Evolutionary conservation across 2,329 filamentous ascomycete species (phyloP).

Genomic region (Talaromyces sp.): DNA sequence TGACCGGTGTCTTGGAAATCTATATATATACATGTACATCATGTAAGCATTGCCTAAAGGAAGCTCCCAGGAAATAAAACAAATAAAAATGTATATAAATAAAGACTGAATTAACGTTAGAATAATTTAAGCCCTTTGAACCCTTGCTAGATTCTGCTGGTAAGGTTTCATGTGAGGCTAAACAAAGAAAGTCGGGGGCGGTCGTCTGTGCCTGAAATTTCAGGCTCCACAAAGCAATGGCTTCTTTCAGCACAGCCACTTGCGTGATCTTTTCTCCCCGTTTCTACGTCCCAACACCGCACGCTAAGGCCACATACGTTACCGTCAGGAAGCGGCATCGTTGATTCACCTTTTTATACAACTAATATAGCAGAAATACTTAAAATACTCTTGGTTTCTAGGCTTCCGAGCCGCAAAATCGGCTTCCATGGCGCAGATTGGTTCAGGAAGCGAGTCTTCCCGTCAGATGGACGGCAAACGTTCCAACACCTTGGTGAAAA

Average conservation of each 20-base stretch:
- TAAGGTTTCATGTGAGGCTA: too few relatives aligned
- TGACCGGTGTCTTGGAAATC: too few relatives aligned
- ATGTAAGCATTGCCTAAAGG: too few relatives aligned
- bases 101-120: too few relatives aligned
- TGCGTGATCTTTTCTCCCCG: background rate
- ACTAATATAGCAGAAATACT: background rate
- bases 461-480: background rate
- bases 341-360: background rate
- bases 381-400: background rate
- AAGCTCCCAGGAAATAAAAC: too few relatives aligned
- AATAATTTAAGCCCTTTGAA: too few relatives aligned
- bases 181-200: too few relatives aligned
- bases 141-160: too few relatives aligned
- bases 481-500: conserved; percentile 2
- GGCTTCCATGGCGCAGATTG: background rate
- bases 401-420: background rate
- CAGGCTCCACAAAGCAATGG: background rate
- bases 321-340: background rate
- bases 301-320: too few relatives aligned
- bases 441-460: background rate
- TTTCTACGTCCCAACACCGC: background rate
- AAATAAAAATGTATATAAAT: too few relatives aligned
- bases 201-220: background rate
- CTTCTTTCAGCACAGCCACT: background rate
- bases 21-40: too few relatives aligned